A percentile compares a stretch with the other conserved stretches of the same genome.
These are phyloP conservation scores for Ophiostoma pallidulum DNA, from an alignment of 2,329 filamentous ascomycete genomes.

Conservation along the genomic window DNA sequence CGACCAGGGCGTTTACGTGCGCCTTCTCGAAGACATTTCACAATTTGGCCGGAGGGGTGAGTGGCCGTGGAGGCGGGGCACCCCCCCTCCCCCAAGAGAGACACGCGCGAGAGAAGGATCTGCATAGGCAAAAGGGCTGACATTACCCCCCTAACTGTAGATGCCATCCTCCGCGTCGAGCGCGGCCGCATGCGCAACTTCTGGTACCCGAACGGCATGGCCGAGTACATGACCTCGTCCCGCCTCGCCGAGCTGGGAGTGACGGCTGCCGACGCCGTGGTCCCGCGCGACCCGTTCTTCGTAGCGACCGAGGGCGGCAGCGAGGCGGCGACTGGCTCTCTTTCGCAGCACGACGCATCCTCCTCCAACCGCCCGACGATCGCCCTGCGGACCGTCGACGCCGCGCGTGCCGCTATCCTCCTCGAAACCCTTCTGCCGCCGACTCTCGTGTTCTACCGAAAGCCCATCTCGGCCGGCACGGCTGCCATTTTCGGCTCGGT, in stretches of 20 bases:
- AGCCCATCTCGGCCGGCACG: slow-evolving; percentile 22
- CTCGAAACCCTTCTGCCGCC: slow-evolving; percentile 28
- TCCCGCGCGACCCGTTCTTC: slow-evolving; percentile 24
- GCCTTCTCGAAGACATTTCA: slow-evolving; percentile 31
- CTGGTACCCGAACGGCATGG: slow-evolving; percentile 25
- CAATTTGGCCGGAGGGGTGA: slow-evolving; percentile 31
- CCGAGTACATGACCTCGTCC: slow-evolving; percentile 27
- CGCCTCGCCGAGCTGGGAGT: slow-evolving; percentile 25
- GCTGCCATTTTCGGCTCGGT: slow-evolving; percentile 34
- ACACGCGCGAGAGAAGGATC: too few relatives aligned
- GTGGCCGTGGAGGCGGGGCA: too few relatives aligned
- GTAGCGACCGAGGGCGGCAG: neutral
- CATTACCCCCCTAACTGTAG: too few relatives aligned
- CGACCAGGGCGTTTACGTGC: slow-evolving; percentile 34
- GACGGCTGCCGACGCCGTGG: slow-evolving; percentile 19
- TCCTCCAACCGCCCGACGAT: neutral
- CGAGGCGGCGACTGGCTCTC: neutral
- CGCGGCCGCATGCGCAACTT: slow-evolving; percentile 29
- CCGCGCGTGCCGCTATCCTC: slow-evolving; percentile 27
- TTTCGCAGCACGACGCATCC: neutral
- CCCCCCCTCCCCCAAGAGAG: neutral
- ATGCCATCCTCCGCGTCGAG: slow-evolving; percentile 25
- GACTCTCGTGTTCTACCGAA: slow-evolving; percentile 30
- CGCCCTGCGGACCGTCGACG: slow-evolving; percentile 19
- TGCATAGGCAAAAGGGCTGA: neutral